phyloP scores from a whole-genome alignment of 75 land plant species.

The Pinus taeda region DNA sequence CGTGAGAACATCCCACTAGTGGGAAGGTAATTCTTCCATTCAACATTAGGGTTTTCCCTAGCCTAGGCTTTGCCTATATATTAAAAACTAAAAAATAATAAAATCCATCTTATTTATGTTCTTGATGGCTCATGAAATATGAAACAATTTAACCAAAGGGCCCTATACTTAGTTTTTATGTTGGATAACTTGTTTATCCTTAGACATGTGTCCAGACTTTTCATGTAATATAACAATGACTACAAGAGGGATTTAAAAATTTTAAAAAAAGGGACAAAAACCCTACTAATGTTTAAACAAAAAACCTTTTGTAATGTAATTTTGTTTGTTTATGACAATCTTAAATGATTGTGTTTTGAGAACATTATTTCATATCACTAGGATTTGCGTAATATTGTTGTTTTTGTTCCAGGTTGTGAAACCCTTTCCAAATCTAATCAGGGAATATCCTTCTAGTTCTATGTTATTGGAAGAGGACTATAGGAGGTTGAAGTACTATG shows the following conservation, averaged over 20 bases:
- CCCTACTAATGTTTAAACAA: conserved; percentile 70
- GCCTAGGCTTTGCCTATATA: no score
- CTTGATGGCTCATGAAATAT: conserved; percentile 87
- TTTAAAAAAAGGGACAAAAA: conserved; percentile 46
- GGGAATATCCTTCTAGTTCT: conserved; percentile 13
- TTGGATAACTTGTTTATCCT: conserved; percentile 91
- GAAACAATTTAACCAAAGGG: conserved; percentile 86
- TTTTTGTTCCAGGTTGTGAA: conserved; percentile 36
- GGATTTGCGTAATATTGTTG: conserved; percentile 1
- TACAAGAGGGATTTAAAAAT: conserved; percentile 82
- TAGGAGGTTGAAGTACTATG: conserved; percentile 22
- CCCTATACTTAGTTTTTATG: conserved; percentile 84
- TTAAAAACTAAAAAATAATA: no score
- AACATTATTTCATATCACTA: neutral
- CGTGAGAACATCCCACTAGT: no score
- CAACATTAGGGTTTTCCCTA: no score
- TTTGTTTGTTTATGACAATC: neutral
- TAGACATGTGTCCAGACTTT: conserved; percentile 83
- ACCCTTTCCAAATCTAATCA: conserved; percentile 19
- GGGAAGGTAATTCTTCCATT: no score
- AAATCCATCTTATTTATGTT: conserved; percentile 44
- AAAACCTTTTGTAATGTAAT: neutral
- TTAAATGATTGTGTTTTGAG: neutral
- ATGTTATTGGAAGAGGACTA: conserved; percentile 22
- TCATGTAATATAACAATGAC: conserved; percentile 75